Evolutionary conservation across 441 rosid genomes (phyloP).

Genomic region (Adansonia grandidieri): DNA sequence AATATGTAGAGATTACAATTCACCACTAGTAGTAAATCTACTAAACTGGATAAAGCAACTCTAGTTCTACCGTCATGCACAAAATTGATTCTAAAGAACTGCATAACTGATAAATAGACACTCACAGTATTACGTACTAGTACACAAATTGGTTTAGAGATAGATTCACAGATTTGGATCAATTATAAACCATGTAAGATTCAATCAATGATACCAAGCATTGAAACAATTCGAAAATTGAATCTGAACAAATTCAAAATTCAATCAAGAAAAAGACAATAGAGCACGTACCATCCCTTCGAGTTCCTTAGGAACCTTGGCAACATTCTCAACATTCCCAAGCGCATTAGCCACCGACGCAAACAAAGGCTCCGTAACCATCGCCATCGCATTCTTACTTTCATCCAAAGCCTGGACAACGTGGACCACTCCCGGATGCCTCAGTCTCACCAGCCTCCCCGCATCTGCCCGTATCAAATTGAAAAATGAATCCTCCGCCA

Average conservation of each 20-base stretch:
- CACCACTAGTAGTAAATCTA: neutral
- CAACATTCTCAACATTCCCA: slow-evolving; percentile 76
- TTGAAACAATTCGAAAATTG: neutral
- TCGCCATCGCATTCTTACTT: slow-evolving; percentile 89
- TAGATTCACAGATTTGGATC: neutral
- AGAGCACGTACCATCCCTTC: slow-evolving; percentile 65
- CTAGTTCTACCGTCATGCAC: neutral
- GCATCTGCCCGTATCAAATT: slow-evolving; percentile 83
- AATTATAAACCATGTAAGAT: neutral
- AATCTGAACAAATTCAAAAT: neutral
- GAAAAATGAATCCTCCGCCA: slow-evolving; percentile 75
- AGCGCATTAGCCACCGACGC: slow-evolving; percentile 85
- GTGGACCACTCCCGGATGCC: slow-evolving; percentile 97
- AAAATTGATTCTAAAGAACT: neutral
- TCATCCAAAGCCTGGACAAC: slow-evolving; percentile 95
- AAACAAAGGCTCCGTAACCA: slow-evolving; percentile 93
- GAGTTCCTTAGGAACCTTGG: slow-evolving; percentile 78
- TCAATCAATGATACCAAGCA: neutral
- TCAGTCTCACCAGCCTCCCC: slow-evolving; percentile 67
- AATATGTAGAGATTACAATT: neutral
- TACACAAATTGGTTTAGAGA: neutral
- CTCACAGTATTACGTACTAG: neutral
- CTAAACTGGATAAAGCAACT: neutral
- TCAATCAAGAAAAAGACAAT: neutral
- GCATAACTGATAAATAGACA: neutral